phyloP scores from a whole-genome alignment of 169 alveolate species.

The Plasmodium billcollinsi region DNA sequence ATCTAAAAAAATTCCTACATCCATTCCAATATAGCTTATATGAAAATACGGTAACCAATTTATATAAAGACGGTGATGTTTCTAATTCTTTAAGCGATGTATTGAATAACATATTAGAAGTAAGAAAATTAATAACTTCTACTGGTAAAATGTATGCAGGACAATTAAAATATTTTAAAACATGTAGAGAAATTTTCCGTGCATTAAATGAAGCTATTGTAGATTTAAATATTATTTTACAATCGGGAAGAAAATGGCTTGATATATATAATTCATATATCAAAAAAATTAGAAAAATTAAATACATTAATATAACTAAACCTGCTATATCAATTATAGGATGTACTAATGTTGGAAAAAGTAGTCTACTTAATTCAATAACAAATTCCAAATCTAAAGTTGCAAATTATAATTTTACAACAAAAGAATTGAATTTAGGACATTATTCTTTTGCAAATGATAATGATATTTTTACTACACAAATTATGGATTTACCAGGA shows the following conservation, averaged over 20 bases:
- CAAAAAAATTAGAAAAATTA: conserved; percentile 61
- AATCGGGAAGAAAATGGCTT: conserved; percentile 73
- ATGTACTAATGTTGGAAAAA: conserved; percentile 73
- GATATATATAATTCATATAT: conserved; percentile 49
- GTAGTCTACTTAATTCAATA: conserved; percentile 61
- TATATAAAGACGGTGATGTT: conserved; percentile 61
- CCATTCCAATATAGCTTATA: conserved; percentile 71
- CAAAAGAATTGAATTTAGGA: conserved; percentile 71
- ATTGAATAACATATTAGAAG: conserved; percentile 35
- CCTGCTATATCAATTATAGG: conserved; percentile 73
- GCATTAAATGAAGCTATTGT: conserved; percentile 65
- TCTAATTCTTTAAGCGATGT: conserved; percentile 49
- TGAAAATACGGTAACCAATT: conserved; percentile 62
- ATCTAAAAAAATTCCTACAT: conserved; percentile 58
- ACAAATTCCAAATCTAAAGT: conserved; percentile 55
- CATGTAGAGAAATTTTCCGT: conserved; percentile 62
- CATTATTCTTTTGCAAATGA: conserved; percentile 65
- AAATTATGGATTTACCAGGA: conserved; percentile 74
- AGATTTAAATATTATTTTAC: conserved; percentile 55
- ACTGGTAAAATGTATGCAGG: conserved; percentile 75
- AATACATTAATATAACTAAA: conserved; percentile 57
- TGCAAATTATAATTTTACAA: conserved; percentile 70
- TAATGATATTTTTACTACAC: conserved; percentile 52
- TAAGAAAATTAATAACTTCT: conserved; percentile 54
- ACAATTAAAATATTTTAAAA: conserved; percentile 60